phyloP scores from a whole-genome alignment of 441 rosid genomes.

The Arabidopsis lyrata region DNA sequence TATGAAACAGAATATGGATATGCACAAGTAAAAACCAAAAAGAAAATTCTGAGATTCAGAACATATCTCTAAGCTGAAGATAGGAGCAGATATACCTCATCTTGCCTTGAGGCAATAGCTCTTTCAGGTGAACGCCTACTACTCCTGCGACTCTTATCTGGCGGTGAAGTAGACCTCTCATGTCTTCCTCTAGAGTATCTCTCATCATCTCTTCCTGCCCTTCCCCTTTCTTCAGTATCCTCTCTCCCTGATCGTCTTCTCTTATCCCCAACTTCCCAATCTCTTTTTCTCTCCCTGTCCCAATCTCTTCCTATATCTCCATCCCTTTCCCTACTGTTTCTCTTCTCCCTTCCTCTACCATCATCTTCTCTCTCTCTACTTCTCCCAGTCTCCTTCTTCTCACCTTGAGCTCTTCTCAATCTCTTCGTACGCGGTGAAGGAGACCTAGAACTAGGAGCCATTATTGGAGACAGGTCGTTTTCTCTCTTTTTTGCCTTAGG shows the following conservation, averaged over 20 bases:
- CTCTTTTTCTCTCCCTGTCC: constrained; percentile 45
- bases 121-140: constrained; percentile 58
- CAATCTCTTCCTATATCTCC: constrained; percentile 42
- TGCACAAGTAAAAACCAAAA: not conserved
- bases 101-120: constrained; percentile 49
- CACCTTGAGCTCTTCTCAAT: constrained; percentile 52
- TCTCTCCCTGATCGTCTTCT: constrained; percentile 66
- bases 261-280: constrained; percentile 51
- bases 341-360: constrained; percentile 52
- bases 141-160: constrained; percentile 55
- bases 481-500: constrained; percentile 22
- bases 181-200: constrained; percentile 60
- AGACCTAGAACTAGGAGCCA: constrained; percentile 61
- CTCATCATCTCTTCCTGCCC: constrained; percentile 55
- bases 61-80: constrained; percentile 6
- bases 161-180: constrained; percentile 69
- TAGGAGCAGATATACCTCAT: constrained; percentile 56
- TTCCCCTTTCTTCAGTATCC: constrained; percentile 52
- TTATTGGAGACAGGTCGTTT: constrained; percentile 28
- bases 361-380: constrained; percentile 45
- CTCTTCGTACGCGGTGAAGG: constrained; percentile 63
- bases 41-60: not conserved
- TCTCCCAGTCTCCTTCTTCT: constrained; percentile 47
- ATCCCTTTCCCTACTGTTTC: constrained; percentile 43
- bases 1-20: constrained; percentile 7